Evolutionary conservation across 2,329 filamentous ascomycete species (phyloP), one percentile per base, ranked within the genome.

Genomic region (Xylariaceae sp.): DNA sequence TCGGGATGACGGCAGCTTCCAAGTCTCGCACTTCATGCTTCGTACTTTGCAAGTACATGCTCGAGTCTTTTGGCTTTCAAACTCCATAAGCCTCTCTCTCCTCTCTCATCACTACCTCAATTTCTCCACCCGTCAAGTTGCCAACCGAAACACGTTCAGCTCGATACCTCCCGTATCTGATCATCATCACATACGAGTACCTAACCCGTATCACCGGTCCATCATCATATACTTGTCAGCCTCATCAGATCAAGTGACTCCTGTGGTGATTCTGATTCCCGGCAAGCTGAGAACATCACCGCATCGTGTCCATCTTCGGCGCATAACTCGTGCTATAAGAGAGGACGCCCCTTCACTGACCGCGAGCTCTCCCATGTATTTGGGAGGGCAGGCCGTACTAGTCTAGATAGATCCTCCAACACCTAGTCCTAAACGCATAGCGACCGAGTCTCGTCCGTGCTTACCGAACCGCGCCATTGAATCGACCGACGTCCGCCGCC

Each of bases 1-100:
- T 48, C n/a, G 50, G 50, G 37, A 63, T 63, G 61, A 63, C 61
- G 61, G 58, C 53, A 61, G 48, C 18, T 50, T 34, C 48, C 18
- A 50, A 30, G 23, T 18, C 11, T 8, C 47, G 37, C 37, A 9
- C 37, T 10, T 41, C 37, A 41, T 41, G 23, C 23, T 30, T 30
- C 23, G 23, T 30, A 30, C 23, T 30, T 30, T 30, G 23, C 23
- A 30, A 30, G 23, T 30, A 30, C 23, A 30, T 30, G 23, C 23
- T 30, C 23, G 23, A 30, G 4, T 30, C 23, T 30, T 30, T 30
- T 30, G 23, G 23, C 23, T 30, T 5, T 30, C 23, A 30, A 30
- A 30, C 23, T 30, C 23, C 23, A 30, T 30, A 4, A 30, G 23
- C 23, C 23, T 30, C 23, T 30, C 23, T 30, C 23, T 30, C 23